phyloP scores from a whole-genome alignment of 208 protist species.

The Acanthamoeba lenticulata region DNA sequence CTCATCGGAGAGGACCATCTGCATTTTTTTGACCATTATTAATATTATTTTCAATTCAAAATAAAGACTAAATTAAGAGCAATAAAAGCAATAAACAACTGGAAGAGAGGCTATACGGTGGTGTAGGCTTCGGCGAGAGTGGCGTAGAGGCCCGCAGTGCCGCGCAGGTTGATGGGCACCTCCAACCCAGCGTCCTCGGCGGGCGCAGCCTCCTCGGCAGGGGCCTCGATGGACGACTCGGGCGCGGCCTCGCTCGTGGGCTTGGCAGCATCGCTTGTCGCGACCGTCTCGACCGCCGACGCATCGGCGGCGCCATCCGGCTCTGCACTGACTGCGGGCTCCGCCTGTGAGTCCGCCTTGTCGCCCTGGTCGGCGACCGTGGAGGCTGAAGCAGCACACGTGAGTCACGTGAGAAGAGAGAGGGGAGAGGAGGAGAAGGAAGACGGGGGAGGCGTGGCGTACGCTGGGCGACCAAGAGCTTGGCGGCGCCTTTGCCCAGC shows the following conservation, averaged over 20 bases:
- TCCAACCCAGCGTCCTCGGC: not conserved
- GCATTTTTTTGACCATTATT: too few relatives aligned
- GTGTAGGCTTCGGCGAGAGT: not conserved
- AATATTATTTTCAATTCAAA: not conserved
- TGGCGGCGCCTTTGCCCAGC: not conserved
- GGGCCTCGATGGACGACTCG: not conserved
- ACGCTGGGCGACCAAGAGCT: not conserved
- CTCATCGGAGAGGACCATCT: not conserved
- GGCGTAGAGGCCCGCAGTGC: slow-evolving; percentile 15
- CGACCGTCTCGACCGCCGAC: too few relatives aligned
- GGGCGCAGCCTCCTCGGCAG: not conserved
- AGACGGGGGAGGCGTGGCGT: not conserved
- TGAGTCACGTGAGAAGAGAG: too few relatives aligned
- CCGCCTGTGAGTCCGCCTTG: too few relatives aligned
- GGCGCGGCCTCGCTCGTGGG: too few relatives aligned
- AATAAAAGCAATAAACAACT: not conserved
- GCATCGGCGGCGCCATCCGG: too few relatives aligned
- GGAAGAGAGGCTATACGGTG: not conserved
- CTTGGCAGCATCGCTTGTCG: too few relatives aligned
- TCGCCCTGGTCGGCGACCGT: too few relatives aligned
- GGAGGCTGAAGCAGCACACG: too few relatives aligned
- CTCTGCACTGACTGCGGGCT: too few relatives aligned
- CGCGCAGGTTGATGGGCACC: not conserved
- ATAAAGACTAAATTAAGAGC: not conserved
- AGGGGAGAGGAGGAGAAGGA: not conserved